phyloP scores from a whole-genome alignment of 176 grass and related monocot species.

The Avena atlantica region DNA sequence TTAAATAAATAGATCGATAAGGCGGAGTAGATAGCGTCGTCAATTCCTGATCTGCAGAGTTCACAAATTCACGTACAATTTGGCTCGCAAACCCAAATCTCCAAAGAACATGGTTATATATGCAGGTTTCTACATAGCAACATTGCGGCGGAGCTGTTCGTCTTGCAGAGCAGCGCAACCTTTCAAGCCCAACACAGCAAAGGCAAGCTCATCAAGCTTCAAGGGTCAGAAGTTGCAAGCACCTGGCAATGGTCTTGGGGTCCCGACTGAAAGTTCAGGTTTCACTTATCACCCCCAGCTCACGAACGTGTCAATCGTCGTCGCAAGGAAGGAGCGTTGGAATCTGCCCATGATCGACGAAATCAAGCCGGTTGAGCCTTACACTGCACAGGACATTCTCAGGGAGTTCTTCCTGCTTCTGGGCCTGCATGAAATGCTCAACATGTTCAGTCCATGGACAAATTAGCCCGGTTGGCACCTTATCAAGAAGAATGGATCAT shows the following conservation, averaged over 20 bases:
- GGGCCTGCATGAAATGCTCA: constrained; percentile 68
- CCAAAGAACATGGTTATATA: constrained; percentile 48
- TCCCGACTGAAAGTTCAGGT: constrained; percentile 33
- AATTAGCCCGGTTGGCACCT: constrained; percentile 14
- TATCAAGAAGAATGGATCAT: constrained; percentile 22
- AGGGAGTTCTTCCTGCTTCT: constrained; percentile 97
- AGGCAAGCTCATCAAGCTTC: constrained; percentile 33
- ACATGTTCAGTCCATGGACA: constrained; percentile 35
- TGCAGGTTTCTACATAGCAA: constrained; percentile 31
- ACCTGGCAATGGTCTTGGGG: constrained; percentile 14
- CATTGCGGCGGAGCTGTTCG: background rate
- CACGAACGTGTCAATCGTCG: constrained; percentile 46
- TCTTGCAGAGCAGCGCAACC: constrained; percentile 21
- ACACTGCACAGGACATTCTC: constrained; percentile 89
- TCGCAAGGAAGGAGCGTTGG: constrained; percentile 73
- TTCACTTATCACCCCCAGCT: constrained; percentile 14
- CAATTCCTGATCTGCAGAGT: constrained; percentile 10
- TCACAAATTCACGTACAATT: constrained; percentile 4
- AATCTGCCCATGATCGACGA: constrained; percentile 81
- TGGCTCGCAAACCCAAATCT: constrained; percentile 13
- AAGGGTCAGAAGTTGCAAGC: constrained; percentile 19
- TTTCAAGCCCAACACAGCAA: constrained; percentile 30
- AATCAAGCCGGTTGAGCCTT: constrained; percentile 84
- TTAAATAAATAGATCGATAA: constrained; percentile 46
- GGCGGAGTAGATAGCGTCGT: background rate